Conservation (phyloP, 306 rosid genomes). For the Hippophae gyantsensis region DNA sequence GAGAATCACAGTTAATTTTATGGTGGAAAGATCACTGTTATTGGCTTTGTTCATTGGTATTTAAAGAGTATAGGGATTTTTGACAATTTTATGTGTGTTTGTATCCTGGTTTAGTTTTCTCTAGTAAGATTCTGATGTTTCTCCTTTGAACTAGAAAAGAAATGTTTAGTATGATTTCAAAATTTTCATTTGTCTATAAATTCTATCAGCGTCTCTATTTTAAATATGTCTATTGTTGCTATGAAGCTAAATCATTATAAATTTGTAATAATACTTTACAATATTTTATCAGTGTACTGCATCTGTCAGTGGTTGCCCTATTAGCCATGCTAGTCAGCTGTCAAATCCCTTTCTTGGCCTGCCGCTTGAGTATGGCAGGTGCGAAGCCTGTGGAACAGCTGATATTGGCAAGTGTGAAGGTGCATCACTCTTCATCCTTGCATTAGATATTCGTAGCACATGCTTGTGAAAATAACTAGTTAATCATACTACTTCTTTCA, state of each 20-base stretch:
- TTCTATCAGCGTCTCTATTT: no score
- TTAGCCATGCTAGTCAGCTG: slow-evolving; percentile 80
- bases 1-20: no score
- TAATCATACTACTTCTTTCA: slow-evolving; percentile 27
- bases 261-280: background rate
- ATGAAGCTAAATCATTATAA: background rate
- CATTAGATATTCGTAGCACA: slow-evolving; percentile 2
- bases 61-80: no score
- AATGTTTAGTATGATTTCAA: no score
- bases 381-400: slow-evolving; percentile 92
- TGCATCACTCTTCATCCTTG: slow-evolving; percentile 19
- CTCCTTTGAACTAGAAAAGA: no score
- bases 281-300: slow-evolving; percentile 57
- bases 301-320: slow-evolving; percentile 60
- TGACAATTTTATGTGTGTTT: no score
- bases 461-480: background rate
- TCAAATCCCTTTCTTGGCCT: slow-evolving; percentile 88
- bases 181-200: no score
- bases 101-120: no score
- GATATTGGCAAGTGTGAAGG: slow-evolving; percentile 91
- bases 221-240: no score
- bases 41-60: no score
- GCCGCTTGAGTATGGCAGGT: slow-evolving; percentile 79
- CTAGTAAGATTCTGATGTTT: no score
- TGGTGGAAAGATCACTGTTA: no score